Evolutionary conservation across 176 grass and related monocot species (phyloP).

Genomic region (Oryza punctata): DNA sequence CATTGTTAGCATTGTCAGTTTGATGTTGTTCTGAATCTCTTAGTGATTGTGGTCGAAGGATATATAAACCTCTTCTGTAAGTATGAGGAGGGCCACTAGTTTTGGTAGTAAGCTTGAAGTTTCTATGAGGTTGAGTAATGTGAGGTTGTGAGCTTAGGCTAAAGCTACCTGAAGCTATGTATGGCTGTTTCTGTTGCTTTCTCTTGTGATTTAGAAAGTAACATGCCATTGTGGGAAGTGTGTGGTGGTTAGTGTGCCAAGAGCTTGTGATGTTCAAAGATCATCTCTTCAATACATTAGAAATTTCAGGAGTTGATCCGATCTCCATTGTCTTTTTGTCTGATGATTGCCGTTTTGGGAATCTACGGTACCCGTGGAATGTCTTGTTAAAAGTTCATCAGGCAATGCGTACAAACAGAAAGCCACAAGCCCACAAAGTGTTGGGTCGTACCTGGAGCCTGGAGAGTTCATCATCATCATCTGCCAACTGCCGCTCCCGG

Average conservation of each 20-base stretch:
- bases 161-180: conserved; percentile 37
- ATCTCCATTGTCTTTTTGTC: background rate
- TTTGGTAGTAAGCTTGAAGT: conserved; percentile 46
- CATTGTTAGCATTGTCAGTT: conserved; percentile 32
- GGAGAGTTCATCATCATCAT: background rate
- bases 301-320: conserved; percentile 8
- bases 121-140: conserved; percentile 35
- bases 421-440: background rate
- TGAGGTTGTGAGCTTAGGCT: conserved; percentile 47
- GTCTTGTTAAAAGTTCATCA: background rate
- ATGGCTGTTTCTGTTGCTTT: conserved; percentile 45
- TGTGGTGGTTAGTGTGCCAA: conserved; percentile 28
- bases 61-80: conserved; percentile 37
- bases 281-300: conserved; percentile 41
- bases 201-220: conserved; percentile 37
- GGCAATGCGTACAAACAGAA: background rate
- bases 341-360: background rate
- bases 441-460: background rate
- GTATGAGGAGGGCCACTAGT: conserved; percentile 45
- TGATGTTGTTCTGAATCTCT: conserved; percentile 52
- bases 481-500: background rate
- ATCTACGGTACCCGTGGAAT: background rate
- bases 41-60: conserved; percentile 2
- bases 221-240: conserved; percentile 38
- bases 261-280: conserved; percentile 34